A percentile compares a stretch with the other conserved stretches of the same genome.
Conservation (phyloP, 345 rosid genomes). For the Sonneratia alba region DNA sequence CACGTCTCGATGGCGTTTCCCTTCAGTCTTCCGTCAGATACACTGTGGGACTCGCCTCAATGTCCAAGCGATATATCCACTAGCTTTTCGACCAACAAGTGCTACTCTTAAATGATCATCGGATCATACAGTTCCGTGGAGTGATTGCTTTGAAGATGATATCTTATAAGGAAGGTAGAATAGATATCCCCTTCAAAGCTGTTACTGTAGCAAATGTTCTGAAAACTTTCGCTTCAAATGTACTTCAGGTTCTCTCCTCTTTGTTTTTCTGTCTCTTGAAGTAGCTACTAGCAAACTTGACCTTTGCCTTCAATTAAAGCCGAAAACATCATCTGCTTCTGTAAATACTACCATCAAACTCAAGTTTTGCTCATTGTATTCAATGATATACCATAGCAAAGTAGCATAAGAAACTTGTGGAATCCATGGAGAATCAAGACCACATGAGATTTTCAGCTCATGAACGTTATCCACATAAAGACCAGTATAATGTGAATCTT, state of each 20-base stretch:
- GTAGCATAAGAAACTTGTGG: too few relatives aligned
- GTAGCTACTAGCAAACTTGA: neutral
- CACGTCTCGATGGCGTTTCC: constrained; percentile 52
- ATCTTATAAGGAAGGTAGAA: neutral
- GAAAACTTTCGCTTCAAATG: neutral
- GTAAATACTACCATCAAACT: too few relatives aligned
- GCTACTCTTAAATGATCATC: constrained; percentile 22
- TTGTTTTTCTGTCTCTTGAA: neutral
- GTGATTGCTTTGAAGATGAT: constrained; percentile 5
- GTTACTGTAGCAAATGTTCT: neutral
- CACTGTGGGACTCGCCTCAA: constrained; percentile 42
- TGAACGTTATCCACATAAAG: too few relatives aligned
- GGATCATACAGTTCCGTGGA: neutral
- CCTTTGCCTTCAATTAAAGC: neutral
- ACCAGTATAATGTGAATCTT: too few relatives aligned
- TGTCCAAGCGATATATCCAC: constrained; percentile 46
- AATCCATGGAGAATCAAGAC: too few relatives aligned
- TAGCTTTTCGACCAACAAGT: constrained; percentile 42
- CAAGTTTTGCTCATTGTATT: too few relatives aligned
- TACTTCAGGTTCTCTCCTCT: neutral
- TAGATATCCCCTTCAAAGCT: constrained; percentile 2
- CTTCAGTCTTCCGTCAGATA: constrained; percentile 33
- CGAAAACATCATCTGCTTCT: too few relatives aligned
- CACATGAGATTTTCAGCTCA: too few relatives aligned
- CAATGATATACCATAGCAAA: too few relatives aligned